Evolutionary conservation across 2,329 filamentous ascomycete genomes (phyloP).

Genomic region (Aspergillus latus): DNA sequence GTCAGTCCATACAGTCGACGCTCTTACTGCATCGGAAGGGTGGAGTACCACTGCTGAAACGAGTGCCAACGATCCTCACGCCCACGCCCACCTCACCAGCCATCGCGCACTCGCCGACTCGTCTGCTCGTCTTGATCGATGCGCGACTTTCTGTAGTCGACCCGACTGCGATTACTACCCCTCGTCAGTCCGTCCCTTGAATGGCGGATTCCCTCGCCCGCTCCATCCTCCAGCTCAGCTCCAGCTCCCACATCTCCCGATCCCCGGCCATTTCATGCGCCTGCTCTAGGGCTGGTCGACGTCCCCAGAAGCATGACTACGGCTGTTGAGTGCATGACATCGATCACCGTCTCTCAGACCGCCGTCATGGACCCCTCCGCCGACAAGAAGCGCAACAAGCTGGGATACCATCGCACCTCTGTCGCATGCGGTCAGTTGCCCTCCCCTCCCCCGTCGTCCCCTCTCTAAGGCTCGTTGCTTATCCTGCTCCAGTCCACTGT

Average conservation of each 20-base stretch:
- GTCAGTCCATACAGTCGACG: conserved; percentile 11
- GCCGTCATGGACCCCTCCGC: conserved; percentile 45
- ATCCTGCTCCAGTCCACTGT: conserved; percentile 69
- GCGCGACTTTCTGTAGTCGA: background rate
- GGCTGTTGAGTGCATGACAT: conserved; percentile 35
- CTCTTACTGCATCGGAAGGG: conserved; percentile 16
- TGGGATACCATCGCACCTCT: conserved; percentile 92
- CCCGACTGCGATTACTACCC: conserved; percentile 1
- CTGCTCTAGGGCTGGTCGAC: conserved; percentile 17
- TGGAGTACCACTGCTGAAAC: conserved; percentile 24
- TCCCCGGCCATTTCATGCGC: conserved; percentile 27
- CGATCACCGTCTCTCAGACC: conserved; percentile 33
- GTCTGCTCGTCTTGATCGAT: background rate
- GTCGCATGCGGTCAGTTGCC: conserved; percentile 84
- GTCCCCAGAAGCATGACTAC: conserved; percentile 39
- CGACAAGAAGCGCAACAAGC: conserved; percentile 79
- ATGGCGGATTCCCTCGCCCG: conserved; percentile 9
- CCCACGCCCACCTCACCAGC: background rate
- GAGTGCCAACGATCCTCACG: conserved; percentile 9
- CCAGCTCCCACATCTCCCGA: background rate
- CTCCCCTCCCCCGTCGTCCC: background rate
- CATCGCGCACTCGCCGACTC: background rate
- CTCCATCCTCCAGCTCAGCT: background rate
- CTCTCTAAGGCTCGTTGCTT: conserved; percentile 13
- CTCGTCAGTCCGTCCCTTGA: conserved; percentile 2